These are phyloP conservation scores for Cryptosporidium meleagridis DNA, from an alignment of 169 alveolate species.

Conservation along the genomic window DNA sequence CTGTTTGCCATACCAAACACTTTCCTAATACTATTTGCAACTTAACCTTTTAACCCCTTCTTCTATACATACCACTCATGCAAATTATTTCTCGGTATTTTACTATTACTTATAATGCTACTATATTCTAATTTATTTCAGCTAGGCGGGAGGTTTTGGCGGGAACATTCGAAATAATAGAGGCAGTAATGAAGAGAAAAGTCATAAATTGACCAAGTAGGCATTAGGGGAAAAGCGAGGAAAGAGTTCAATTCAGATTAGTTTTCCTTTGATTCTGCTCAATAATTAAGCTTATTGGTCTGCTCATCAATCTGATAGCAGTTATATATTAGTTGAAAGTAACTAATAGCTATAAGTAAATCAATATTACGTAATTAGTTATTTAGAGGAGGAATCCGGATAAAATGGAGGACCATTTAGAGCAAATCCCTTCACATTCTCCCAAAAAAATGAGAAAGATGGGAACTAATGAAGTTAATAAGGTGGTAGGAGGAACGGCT, in stretches of 20 bases:
- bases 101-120: no score
- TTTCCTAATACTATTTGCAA: background rate
- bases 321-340: background rate
- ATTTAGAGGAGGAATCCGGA: background rate
- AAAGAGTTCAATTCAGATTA: background rate
- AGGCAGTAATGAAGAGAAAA: background rate
- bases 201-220: background rate
- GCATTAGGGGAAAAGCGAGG: background rate
- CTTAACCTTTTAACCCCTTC: background rate
- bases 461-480: background rate
- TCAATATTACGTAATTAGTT: background rate
- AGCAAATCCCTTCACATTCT: background rate
- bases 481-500: background rate
- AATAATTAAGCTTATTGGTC: background rate
- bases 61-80: background rate
- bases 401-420: background rate
- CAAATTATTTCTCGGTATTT: background rate
- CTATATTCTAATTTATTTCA: no score
- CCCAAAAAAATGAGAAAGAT: conserved; percentile 6
- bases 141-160: background rate
- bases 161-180: background rate
- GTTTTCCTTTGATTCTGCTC: background rate
- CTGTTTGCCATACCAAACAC: background rate
- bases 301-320: background rate
- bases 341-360: background rate